Evolutionary conservation across 768 basidiomycete species (phyloP), one percentile per base, ranked within the genome.

Genomic region (Podaxis carcinomalis): DNA sequence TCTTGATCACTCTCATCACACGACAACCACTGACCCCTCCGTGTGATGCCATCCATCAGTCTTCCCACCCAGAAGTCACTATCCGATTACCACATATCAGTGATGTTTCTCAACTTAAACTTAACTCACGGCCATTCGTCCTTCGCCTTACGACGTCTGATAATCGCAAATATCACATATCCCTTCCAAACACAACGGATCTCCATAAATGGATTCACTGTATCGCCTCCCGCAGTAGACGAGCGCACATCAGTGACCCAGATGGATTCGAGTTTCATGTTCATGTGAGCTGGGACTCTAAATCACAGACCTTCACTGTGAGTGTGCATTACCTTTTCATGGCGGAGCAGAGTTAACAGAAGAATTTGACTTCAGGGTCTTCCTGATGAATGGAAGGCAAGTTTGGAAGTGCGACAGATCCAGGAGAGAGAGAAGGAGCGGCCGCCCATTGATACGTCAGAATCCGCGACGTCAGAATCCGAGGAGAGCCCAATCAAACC

Each of bases 61-160:
- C 44, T 46, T 61, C 59, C 16, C 59, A 49, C 52, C 59, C 59
- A 37, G 59, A 61, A 54, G 46, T 37, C 52, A 61, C 53, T 27
- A 49, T 61, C 39, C 59, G 40, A 55, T 61, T 55, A 44, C 52
- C 52, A 16, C 59, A 55, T 19, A 55, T 61, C 59, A 54, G n/a
- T 61, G 59, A 61, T 55, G 53, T 61, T 61, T 61, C 59, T 37
- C 59, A 61, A 61, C 59, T 61, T 35, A 61, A 61, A 61, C 52
- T 61, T 36, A 54, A 47, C 23, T 61, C 59, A 9, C 55, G 37
- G 35, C 59, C 59, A 32, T 61, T 61, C 25, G 59, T 61, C 53
- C 59, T 61, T 7, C 23, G 52, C 52, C 53, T 61, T 37, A 35
- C 59, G 6, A 50, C 59, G 7, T 23, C 37, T 47, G 53, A 61